Percentiles rank a stretch among this genome's conserved stretches.
Conservation (phyloP, 129 eudicot genomes). For the Arctium lappa region DNA sequence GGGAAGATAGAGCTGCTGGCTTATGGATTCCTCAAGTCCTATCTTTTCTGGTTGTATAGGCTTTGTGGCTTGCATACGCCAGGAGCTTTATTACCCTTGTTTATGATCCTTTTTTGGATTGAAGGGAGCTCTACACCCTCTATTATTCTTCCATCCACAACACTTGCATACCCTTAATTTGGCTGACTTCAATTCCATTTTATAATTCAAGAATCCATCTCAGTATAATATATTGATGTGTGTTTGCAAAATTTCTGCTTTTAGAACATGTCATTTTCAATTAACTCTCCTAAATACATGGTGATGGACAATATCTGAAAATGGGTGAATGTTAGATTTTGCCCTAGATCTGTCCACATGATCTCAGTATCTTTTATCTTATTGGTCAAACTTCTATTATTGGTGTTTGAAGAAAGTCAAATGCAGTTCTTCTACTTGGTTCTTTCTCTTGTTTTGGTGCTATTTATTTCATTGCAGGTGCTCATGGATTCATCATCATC, state of each 20-base stretch:
- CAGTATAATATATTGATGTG: not conserved
- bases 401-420: slow-evolving; percentile 34
- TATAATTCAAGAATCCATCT: too few species aligned
- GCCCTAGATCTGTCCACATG: slow-evolving; percentile 8
- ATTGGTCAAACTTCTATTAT: slow-evolving; percentile 29
- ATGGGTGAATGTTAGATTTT: slow-evolving; percentile 28
- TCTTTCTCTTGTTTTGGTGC: slow-evolving; percentile 30
- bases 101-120: slow-evolving; percentile 62
- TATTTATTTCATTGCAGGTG: slow-evolving; percentile 28
- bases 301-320: slow-evolving; percentile 17
- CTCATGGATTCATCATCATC: slow-evolving; percentile 16
- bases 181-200: too few species aligned
- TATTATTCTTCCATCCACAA: not conserved
- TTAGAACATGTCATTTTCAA: slow-evolving; percentile 22
- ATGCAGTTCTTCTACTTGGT: slow-evolving; percentile 21
- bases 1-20: slow-evolving; percentile 61
- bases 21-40: slow-evolving; percentile 72
- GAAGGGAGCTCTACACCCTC: slow-evolving; percentile 79
- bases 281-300: slow-evolving; percentile 4
- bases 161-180: too few species aligned
- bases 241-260: not conserved
- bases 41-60: slow-evolving; percentile 22
- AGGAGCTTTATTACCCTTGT: slow-evolving; percentile 57
- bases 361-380: slow-evolving; percentile 11
- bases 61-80: slow-evolving; percentile 69